These are phyloP conservation scores for Xylaria flabelliformis DNA, from an alignment of 495 filamentous ascomycete genomes.

Conservation along the genomic window DNA sequence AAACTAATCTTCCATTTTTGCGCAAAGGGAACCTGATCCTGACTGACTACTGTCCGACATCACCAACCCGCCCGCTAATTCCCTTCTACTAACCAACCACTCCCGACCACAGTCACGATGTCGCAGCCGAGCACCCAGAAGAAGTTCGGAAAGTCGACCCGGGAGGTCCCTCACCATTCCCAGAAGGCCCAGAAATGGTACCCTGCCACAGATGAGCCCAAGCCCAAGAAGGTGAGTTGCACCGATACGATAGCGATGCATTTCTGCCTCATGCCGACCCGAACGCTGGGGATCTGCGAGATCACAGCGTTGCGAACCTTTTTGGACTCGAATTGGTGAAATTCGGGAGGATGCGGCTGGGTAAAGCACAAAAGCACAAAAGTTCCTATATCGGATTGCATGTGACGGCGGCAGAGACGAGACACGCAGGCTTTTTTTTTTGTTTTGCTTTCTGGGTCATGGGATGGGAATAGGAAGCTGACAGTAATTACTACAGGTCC, in stretches of 20 bases:
- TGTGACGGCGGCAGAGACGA: conserved; percentile 14
- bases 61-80: conserved; percentile 41
- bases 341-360: background rate
- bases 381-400: conserved; percentile 28
- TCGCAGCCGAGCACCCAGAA: conserved; percentile 78
- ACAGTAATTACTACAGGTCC: conserved; percentile 66
- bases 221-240: conserved; percentile 88
- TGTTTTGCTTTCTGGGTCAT: background rate
- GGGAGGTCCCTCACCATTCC: conserved; percentile 79
- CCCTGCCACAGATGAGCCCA: conserved; percentile 89
- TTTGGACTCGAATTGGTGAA: background rate
- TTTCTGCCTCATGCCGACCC: background rate
- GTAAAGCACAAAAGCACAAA: background rate
- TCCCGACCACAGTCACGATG: conserved; percentile 61
- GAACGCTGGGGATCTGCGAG: background rate
- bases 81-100: conserved; percentile 43
- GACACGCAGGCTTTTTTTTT: background rate
- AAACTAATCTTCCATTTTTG: conserved; percentile 44
- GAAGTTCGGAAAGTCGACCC: conserved; percentile 97
- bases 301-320: background rate
- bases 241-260: conserved; percentile 30
- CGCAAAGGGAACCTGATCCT: conserved; percentile 39
- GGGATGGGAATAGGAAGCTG: conserved; percentile 26
- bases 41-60: conserved; percentile 36
- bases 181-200: conserved; percentile 99